Conservation (phyloP, 2,329 filamentous ascomycete species). For the Cladosporium colombiae region DNA sequence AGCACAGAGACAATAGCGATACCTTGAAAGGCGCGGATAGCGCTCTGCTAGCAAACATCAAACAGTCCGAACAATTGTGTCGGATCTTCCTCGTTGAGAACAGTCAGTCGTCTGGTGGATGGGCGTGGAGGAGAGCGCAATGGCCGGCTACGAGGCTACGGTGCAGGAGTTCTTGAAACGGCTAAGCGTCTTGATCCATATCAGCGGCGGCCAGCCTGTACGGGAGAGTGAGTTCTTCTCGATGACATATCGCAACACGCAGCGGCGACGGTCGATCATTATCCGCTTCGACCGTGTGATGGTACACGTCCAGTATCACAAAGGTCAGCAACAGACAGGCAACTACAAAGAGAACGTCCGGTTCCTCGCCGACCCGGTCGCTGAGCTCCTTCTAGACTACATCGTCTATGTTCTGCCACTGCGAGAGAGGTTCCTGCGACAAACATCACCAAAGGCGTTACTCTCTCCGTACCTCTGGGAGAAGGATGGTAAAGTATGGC, state of each 20-base stretch:
- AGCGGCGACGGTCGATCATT: slow-evolving; percentile 16
- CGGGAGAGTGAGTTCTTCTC: slow-evolving; percentile 22
- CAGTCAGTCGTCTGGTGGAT: neutral
- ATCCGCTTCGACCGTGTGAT: slow-evolving; percentile 21
- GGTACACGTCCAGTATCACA: slow-evolving; percentile 21
- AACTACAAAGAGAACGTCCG: slow-evolving; percentile 23
- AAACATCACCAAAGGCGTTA: slow-evolving; percentile 12
- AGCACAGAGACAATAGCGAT: slow-evolving; percentile 16
- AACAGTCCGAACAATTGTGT: slow-evolving; percentile 8
- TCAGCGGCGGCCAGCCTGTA: slow-evolving; percentile 5
- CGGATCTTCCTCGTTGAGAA: neutral
- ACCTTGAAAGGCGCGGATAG: neutral
- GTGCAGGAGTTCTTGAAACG: slow-evolving; percentile 22
- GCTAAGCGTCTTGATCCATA: slow-evolving; percentile 2
- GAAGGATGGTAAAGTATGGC: slow-evolving; percentile 22
- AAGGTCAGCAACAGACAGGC: slow-evolving; percentile 22
- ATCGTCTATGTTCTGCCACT: slow-evolving; percentile 23
- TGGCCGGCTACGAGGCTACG: slow-evolving; percentile 18
- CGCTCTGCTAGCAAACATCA: neutral
- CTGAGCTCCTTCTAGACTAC: slow-evolving; percentile 23
- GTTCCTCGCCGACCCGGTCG: slow-evolving; percentile 21
- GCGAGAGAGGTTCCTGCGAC: slow-evolving; percentile 21
- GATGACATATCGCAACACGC: slow-evolving; percentile 20
- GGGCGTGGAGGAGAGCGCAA: slow-evolving; percentile 10
- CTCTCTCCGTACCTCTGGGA: slow-evolving; percentile 23